Conservation (phyloP, 2,329 filamentous ascomycete species). For the Fonsecaea pedrosoi region DNA sequence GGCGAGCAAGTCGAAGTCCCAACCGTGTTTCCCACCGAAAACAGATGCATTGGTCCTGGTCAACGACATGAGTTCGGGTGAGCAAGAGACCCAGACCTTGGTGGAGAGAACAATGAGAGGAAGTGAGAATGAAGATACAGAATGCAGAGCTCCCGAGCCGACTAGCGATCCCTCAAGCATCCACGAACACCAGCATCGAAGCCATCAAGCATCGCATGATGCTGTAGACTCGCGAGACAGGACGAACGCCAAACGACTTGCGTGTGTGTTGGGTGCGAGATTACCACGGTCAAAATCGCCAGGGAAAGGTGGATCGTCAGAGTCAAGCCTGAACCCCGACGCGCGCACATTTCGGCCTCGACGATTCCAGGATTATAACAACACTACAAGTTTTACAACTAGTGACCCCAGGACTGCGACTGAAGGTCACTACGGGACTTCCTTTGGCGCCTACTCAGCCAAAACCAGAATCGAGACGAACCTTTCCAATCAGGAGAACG, state of each 20-base stretch:
- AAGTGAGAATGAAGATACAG: neutral
- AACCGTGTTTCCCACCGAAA: conserved; percentile 8
- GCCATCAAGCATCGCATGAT: conserved; percentile 20
- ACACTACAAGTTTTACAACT: conserved; percentile 1
- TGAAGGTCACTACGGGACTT: neutral
- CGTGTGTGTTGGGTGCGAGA: conserved; percentile 5
- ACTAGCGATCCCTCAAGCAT: conserved; percentile 5
- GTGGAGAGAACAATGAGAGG: conserved; percentile 8
- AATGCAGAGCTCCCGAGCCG: neutral
- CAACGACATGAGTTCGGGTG: conserved; percentile 20
- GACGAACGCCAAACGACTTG: conserved; percentile 8
- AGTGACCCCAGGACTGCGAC: neutral
- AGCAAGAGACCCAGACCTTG: conserved; percentile 10
- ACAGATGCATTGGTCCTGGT: neutral
- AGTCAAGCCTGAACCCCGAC: conserved; percentile 17
- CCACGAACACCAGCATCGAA: conserved; percentile 2
- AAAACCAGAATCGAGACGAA: neutral
- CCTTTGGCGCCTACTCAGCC: neutral
- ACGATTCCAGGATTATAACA: conserved; percentile 12
- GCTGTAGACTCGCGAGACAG: conserved; percentile 12
- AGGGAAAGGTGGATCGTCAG: conserved; percentile 4
- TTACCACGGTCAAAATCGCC: conserved; percentile 15
- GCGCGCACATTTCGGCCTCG: conserved; percentile 15
- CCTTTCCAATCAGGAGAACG: conserved; percentile 11
- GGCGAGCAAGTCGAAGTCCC: conserved; percentile 6